Evolutionary conservation across 2,329 filamentous ascomycete species (phyloP).

Genomic region (Sclerotinia nivalis): DNA sequence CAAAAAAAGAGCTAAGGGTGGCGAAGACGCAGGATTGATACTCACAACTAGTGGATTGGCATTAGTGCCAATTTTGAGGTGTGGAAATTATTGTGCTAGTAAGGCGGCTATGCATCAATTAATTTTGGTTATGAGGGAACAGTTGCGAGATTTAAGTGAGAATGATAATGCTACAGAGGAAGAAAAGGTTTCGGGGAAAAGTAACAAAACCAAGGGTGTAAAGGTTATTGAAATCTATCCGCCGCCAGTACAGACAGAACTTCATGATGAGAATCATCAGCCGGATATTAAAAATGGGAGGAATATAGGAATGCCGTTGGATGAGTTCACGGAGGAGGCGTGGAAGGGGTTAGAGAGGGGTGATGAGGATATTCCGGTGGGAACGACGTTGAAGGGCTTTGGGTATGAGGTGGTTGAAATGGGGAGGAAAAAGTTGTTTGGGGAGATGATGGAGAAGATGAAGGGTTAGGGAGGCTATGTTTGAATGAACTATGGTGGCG

Average conservation of each 20-base stretch:
- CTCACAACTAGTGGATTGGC: conserved; percentile 32
- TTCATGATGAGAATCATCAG: conserved; percentile 49
- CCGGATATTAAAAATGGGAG: conserved; percentile 47
- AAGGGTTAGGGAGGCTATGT: neutral
- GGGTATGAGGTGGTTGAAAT: conserved; percentile 10
- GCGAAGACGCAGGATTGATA: conserved; percentile 26
- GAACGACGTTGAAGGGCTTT: conserved; percentile 19
- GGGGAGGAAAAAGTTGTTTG: conserved; percentile 8
- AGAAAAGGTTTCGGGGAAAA: conserved; percentile 21
- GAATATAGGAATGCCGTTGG: conserved; percentile 52
- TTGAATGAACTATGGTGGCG: neutral
- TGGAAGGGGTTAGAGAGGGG: conserved; percentile 31
- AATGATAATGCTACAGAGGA: neutral
- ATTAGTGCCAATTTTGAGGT: conserved; percentile 29
- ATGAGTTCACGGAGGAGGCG: conserved; percentile 45
- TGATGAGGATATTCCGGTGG: conserved; percentile 31
- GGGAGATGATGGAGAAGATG: conserved; percentile 1
- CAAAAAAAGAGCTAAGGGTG: conserved; percentile 5
- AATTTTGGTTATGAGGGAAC: conserved; percentile 46
- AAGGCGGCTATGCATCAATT: conserved; percentile 50
- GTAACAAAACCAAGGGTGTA: conserved; percentile 31
- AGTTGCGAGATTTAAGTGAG: conserved; percentile 42
- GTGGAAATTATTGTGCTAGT: conserved; percentile 45
- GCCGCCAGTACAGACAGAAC: conserved; percentile 43
- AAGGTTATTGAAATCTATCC: conserved; percentile 48